Base-by-base conservation (phyloP, 1,284 basidiomycete genomes). In the Marasmius sp. region DNA sequence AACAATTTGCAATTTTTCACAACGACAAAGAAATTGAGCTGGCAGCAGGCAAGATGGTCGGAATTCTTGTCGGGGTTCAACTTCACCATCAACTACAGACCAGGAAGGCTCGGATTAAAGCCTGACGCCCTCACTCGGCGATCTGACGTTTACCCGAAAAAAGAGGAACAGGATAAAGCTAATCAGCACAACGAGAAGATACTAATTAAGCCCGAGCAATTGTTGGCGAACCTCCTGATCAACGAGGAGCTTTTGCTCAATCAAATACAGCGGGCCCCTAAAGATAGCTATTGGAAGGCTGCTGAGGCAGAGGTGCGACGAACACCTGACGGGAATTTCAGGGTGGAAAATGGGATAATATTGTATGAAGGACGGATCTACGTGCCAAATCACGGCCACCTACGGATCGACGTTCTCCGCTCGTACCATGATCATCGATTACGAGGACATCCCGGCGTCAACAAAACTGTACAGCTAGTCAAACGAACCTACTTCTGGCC, bases 371-470 rank as follows among this genome's bases (percentile, higher is more conserved):
- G 54, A 39, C n/a, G 6, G 41, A 39, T 56, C 38, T 56, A 56
- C 36, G 54, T 56, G 12, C 54, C 37, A 8, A 37, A 56, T 20
- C 7, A 37, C n/a, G 6, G 11, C n/a, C n/a, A 56, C 11, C 59
- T 0, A 68, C 66, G 66, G 54, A 8, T n/a, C 8, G 8, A 9
- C 8, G 20, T 61, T 45, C 52, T 53, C 10, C 5, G 20, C 18
- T 20, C 20, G 16, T 16, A 55, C 34, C 56, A 64, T 56, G 63
- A 65, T 50, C 47, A 58, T 33, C 22, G 20, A 14, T 16, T 60
- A 12, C 3, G 53, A 64, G 62, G 78, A 10, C 77, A 80, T 63
- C 71, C 65, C 6, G 77, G 78, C 1, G 57, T 61, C 11, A 55
- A 55, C 6, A 76, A 72, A 61, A 79, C 75, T 1, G 36, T 63